These are phyloP conservation scores for Cotoneaster glaucophyllus DNA, from an alignment of 306 rosid genomes.

Conservation along the genomic window DNA sequence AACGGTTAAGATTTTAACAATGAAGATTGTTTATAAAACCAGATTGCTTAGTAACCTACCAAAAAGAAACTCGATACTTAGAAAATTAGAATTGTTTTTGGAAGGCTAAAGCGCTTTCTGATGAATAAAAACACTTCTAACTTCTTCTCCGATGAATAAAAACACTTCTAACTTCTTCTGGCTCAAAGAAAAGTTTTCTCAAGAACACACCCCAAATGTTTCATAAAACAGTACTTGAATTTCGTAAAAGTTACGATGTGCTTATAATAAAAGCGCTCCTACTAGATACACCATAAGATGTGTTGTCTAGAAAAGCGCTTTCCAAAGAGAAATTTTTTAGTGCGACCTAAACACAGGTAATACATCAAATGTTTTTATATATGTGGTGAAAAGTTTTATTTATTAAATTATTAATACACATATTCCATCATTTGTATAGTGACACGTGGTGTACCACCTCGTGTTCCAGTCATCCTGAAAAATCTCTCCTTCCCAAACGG, in stretches of 20 bases:
- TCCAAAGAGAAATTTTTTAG: too few species aligned
- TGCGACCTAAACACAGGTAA: rapidly evolving
- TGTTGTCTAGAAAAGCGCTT: too few species aligned
- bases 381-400: too few species aligned
- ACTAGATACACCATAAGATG: too few species aligned
- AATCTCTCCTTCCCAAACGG: neutral
- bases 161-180: neutral
- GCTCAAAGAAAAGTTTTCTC: neutral
- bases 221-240: neutral
- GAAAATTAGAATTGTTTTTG: neutral
- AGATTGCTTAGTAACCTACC: neutral
- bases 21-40: too few species aligned
- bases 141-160: too few species aligned
- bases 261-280: neutral
- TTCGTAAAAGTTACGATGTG: neutral
- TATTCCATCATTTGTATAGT: too few species aligned
- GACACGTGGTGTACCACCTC: rapidly evolving
- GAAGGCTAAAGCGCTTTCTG: neutral
- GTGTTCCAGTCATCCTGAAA: rapidly evolving
- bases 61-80: neutral
- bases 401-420: too few species aligned
- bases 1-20: too few species aligned
- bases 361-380: too few species aligned
- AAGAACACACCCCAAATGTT: too few species aligned
- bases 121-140: too few species aligned